These are phyloP conservation scores for Phylloporus sp. DNA, from an alignment of 768 basidiomycete species.

Conservation along the genomic window DNA sequence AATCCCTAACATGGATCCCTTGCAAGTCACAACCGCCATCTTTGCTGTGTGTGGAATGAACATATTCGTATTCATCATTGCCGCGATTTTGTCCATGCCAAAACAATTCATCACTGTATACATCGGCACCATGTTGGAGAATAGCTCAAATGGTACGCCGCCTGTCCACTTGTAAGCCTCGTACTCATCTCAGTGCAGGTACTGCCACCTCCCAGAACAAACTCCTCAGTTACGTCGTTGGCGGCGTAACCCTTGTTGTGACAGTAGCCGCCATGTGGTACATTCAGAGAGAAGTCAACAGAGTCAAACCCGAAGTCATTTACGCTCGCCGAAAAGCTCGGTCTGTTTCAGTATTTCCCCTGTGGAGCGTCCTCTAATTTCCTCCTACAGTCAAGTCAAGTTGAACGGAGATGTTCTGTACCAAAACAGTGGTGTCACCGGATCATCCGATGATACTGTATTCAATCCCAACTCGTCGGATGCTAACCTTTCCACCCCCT, in stretches of 20 bases:
- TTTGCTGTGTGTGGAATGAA: constrained; percentile 89
- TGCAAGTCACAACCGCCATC: constrained; percentile 75
- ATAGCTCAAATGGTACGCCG: constrained; percentile 30
- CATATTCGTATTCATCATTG: constrained; percentile 69
- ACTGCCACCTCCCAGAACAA: constrained; percentile 40
- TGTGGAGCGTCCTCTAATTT: constrained; percentile 2
- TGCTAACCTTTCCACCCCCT: constrained; percentile 35
- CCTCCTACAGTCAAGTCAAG: constrained; percentile 48
- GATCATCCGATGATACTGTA: constrained; percentile 29
- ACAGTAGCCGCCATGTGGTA: constrained; percentile 82
- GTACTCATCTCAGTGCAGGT: constrained; percentile 13
- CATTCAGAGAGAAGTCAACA: constrained; percentile 67
- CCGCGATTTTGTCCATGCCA: constrained; percentile 78
- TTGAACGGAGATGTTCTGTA: constrained; percentile 32
- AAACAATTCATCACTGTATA: constrained; percentile 93
- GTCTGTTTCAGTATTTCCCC: constrained; percentile 30
- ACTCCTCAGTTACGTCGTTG: constrained; percentile 64
- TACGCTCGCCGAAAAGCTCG: constrained; percentile 67
- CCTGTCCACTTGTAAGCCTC: neutral
- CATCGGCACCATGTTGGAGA: constrained; percentile 73
- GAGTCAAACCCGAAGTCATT: constrained; percentile 61
- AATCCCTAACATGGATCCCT: neutral
- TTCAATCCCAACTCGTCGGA: constrained; percentile 38
- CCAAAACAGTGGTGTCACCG: constrained; percentile 24
- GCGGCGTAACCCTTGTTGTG: constrained; percentile 63